These are phyloP conservation scores for Drechslera avenae DNA, from an alignment of 2,329 filamentous ascomycete genomes.

Conservation along the genomic window DNA sequence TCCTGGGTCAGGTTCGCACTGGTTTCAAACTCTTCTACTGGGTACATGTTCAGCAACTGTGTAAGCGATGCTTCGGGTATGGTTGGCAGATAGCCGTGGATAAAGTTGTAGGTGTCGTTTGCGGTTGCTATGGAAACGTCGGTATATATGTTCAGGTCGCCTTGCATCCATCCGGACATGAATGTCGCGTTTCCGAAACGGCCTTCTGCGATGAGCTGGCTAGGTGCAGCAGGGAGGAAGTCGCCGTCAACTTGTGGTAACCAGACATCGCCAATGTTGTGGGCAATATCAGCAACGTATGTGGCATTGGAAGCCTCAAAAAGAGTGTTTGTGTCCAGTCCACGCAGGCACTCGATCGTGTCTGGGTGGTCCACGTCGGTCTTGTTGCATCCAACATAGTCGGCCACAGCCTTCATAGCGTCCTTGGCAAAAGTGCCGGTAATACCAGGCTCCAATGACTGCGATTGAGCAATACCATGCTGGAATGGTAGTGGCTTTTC, in stretches of 20 bases:
- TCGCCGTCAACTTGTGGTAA: conserved; percentile 57
- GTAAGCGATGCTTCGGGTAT: conserved; percentile 37
- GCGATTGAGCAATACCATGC: conserved; percentile 50
- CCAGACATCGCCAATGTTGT: conserved; percentile 57
- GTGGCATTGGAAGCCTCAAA: conserved; percentile 54
- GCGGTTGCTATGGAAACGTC: conserved; percentile 48
- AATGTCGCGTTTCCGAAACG: conserved; percentile 51
- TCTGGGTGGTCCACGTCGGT: conserved; percentile 48
- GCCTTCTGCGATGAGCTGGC: conserved; percentile 49
- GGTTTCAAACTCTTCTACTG: conserved; percentile 51
- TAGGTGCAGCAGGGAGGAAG: conserved; percentile 55
- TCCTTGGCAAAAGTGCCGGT: conserved; percentile 55
- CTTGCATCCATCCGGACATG: conserved; percentile 54
- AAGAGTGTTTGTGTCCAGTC: conserved; percentile 51
- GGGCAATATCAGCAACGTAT: conserved; percentile 45
- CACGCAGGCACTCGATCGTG: conserved; percentile 56
- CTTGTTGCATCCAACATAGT: conserved; percentile 53
- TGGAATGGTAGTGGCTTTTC: conserved; percentile 37
- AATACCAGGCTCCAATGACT: conserved; percentile 58
- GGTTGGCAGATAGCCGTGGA: conserved; percentile 49
- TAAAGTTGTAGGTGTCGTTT: conserved; percentile 49
- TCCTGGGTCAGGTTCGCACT: conserved; percentile 52
- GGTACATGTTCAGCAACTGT: conserved; percentile 41
- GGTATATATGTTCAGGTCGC: conserved; percentile 55
- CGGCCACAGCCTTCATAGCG: conserved; percentile 53